These are phyloP conservation scores for Torulaspora microellipsoides DNA, from an alignment of 805 yeast species.

Conservation along the genomic window DNA sequence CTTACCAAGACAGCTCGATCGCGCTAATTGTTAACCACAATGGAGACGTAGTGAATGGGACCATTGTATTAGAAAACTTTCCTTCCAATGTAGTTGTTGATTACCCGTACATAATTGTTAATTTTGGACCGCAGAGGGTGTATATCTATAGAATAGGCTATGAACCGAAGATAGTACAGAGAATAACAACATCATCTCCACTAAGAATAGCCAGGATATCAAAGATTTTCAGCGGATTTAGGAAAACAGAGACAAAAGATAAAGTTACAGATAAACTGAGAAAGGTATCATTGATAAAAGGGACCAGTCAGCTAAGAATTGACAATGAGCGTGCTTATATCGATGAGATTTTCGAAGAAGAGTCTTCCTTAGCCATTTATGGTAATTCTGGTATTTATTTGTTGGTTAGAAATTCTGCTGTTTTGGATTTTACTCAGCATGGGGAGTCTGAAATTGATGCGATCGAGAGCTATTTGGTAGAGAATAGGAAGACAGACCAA, in stretches of 20 bases:
- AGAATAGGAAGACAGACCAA: background rate
- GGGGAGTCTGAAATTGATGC: conserved; percentile 19
- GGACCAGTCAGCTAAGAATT: conserved; percentile 18
- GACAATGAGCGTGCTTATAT: conserved; percentile 26
- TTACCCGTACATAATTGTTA: conserved; percentile 26
- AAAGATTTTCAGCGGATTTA: conserved; percentile 14
- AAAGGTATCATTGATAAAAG: conserved; percentile 19
- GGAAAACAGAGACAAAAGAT: conserved; percentile 6
- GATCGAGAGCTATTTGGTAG: conserved; percentile 17
- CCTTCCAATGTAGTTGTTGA: conserved; percentile 22
- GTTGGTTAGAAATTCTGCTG: conserved; percentile 16
- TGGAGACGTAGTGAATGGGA: conserved; percentile 33
- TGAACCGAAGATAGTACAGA: conserved; percentile 21
- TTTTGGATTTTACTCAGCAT: conserved; percentile 23
- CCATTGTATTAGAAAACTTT: conserved; percentile 26
- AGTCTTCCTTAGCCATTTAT: conserved; percentile 18
- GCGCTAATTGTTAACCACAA: conserved; percentile 28
- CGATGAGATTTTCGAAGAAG: conserved; percentile 16
- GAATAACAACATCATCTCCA: conserved; percentile 2
- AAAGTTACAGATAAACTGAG: conserved; percentile 24
- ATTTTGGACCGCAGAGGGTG: conserved; percentile 12
- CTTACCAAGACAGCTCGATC: conserved; percentile 27
- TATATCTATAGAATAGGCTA: conserved; percentile 14
- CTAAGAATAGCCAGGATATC: conserved; percentile 13
- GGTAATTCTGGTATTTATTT: conserved; percentile 20